These are phyloP conservation scores for Tricholoma flavovirens DNA, from an alignment of 768 basidiomycete genomes.

Conservation along the genomic window DNA sequence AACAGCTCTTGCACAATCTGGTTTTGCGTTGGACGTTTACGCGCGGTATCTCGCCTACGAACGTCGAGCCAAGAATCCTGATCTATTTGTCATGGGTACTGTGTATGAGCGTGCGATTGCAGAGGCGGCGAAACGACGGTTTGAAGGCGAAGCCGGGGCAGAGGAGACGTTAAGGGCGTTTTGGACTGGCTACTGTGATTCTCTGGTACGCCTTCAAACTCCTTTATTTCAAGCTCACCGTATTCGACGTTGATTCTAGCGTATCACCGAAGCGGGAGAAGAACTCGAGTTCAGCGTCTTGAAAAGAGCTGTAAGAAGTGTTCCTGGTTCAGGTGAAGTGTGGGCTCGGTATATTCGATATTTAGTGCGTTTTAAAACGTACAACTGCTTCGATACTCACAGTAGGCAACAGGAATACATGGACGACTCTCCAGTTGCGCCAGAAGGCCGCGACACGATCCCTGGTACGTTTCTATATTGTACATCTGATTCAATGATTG, in stretches of 20 bases:
- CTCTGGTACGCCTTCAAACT: conserved; percentile 42
- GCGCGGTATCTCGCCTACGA: conserved; percentile 60
- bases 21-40: conserved; percentile 52
- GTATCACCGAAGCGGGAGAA: conserved; percentile 39
- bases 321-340: conserved; percentile 70
- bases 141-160: conserved; percentile 46
- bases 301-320: conserved; percentile 61
- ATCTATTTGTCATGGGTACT: conserved; percentile 47
- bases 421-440: conserved; percentile 25
- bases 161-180: conserved; percentile 58
- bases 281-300: conserved; percentile 38
- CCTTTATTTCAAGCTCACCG: not conserved
- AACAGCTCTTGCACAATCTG: conserved; percentile 47
- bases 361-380: conserved; percentile 38
- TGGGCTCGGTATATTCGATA: conserved; percentile 76
- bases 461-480: conserved; percentile 18
- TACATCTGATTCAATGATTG: conserved; percentile 4
- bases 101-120: conserved; percentile 74
- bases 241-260: conserved; percentile 24
- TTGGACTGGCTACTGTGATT: conserved; percentile 72
- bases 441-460: conserved; percentile 25
- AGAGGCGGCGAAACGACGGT: conserved; percentile 59
- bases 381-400: conserved; percentile 1
- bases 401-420: conserved; percentile 35
- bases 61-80: conserved; percentile 52